phyloP scores from a whole-genome alignment of 768 basidiomycete genomes.

The Rhodosporidiobolus odoratus region DNA sequence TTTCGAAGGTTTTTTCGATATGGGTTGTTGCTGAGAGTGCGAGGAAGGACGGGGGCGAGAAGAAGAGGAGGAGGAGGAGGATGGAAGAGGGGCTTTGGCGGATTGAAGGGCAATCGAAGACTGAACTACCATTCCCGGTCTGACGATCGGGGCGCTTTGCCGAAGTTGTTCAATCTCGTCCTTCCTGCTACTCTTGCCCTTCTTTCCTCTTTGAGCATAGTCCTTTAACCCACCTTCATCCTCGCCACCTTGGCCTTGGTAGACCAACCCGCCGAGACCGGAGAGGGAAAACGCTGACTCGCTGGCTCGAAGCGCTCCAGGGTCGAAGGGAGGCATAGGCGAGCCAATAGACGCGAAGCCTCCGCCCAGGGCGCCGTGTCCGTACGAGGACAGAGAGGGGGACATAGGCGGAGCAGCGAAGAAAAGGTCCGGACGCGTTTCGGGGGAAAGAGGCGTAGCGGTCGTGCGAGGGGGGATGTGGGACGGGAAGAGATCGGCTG shows the following conservation, averaged over 20 bases:
- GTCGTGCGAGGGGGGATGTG: neutral
- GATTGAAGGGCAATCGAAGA: neutral
- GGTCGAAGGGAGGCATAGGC: constrained; percentile 25
- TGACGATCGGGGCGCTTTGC: neutral
- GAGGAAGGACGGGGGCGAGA: too few relatives aligned
- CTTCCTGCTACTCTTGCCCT: neutral
- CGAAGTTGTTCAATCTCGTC: neutral
- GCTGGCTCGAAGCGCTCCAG: constrained; percentile 1
- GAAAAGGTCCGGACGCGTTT: constrained; percentile 17
- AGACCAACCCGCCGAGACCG: constrained; percentile 16
- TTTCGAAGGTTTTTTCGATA: neutral
- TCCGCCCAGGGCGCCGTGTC: neutral
- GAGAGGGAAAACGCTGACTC: constrained; percentile 18
- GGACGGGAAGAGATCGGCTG: neutral
- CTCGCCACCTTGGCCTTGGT: neutral
- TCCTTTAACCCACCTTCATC: neutral
- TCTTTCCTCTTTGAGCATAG: neutral
- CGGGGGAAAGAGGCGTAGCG: constrained; percentile 7
- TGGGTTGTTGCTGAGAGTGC: neutral
- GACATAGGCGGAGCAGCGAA: constrained; percentile 1
- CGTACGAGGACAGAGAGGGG: neutral
- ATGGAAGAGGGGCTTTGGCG: neutral
- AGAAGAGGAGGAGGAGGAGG: neutral
- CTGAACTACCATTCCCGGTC: neutral
- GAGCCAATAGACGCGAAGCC: constrained; percentile 3